Evolutionary conservation across 2,329 filamentous ascomycete species (phyloP).

Genomic region (Zymoseptoria brevis): DNA sequence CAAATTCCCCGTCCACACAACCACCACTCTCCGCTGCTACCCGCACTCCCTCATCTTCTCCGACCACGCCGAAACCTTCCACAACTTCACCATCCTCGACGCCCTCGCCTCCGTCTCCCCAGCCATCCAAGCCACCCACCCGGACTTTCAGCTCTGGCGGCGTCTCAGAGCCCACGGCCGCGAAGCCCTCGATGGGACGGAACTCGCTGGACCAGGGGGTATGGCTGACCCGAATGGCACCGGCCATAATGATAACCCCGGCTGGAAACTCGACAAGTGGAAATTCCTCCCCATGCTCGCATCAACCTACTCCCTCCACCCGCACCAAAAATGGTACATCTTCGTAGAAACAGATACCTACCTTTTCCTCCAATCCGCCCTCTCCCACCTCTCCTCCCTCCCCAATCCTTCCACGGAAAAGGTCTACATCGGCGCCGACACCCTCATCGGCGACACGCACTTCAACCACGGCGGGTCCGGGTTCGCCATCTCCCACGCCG

Average conservation of each 20-base stretch:
- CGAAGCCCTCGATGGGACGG: conserved; percentile 9
- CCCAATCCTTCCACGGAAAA: conserved; percentile 42
- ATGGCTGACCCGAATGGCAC: background rate
- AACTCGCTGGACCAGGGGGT: conserved; percentile 16
- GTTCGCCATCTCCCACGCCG: conserved; percentile 36
- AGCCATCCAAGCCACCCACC: conserved; percentile 12
- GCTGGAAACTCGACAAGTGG: conserved; percentile 37
- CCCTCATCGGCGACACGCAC: conserved; percentile 33
- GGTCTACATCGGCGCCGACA: conserved; percentile 47
- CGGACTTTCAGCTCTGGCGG: conserved; percentile 22
- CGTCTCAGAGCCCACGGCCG: conserved; percentile 14
- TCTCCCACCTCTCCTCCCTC: conserved; percentile 46
- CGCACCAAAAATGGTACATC: conserved; percentile 48
- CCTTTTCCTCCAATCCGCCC: conserved; percentile 45
- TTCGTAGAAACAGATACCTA: conserved; percentile 55
- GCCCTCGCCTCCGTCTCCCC: conserved; percentile 18
- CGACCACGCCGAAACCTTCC: conserved; percentile 31
- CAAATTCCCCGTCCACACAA: conserved; percentile 27
- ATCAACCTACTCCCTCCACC: conserved; percentile 31
- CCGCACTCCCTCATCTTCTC: conserved; percentile 31
- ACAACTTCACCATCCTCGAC: conserved; percentile 28
- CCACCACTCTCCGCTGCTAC: conserved; percentile 30
- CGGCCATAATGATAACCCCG: conserved; percentile 13
- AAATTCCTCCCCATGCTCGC: conserved; percentile 44
- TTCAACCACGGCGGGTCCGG: conserved; percentile 36